Conservation (phyloP, 495 filamentous ascomycete species). For the Durotheca rogersii region DNA sequence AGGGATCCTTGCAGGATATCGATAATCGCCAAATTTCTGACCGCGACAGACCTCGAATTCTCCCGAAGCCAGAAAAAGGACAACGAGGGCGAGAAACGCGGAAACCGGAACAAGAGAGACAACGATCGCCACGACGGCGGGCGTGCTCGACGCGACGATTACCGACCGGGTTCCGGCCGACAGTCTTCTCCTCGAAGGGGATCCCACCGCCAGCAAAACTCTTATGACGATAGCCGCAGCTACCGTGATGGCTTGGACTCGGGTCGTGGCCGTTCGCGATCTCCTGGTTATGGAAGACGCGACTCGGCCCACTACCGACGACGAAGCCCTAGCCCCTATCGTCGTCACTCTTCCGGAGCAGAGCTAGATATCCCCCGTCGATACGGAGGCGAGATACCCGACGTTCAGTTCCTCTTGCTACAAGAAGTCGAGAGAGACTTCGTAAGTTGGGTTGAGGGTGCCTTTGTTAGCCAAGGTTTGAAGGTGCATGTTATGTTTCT, state of each 20-base stretch:
- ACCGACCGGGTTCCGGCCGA: conserved; percentile 59
- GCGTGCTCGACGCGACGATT: conserved; percentile 65
- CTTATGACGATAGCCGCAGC: conserved; percentile 44
- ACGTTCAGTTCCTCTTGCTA: conserved; percentile 83
- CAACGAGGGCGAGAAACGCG: conserved; percentile 47
- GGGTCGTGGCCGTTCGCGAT: conserved; percentile 66
- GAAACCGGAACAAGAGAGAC: conserved; percentile 44
- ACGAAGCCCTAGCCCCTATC: conserved; percentile 64
- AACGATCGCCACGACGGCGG: conserved; percentile 41
- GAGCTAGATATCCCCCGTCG: conserved; percentile 74
- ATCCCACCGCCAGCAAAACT: conserved; percentile 41
- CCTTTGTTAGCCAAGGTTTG: conserved; percentile 69
- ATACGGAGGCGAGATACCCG: conserved; percentile 75
- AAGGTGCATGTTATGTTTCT: conserved; percentile 75
- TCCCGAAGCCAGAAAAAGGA: conserved; percentile 85
- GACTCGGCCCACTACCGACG: conserved; percentile 54
- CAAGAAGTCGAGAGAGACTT: conserved; percentile 81
- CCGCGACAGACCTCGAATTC: conserved; percentile 77
- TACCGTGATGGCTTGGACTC: conserved; percentile 42
- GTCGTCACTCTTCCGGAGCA: conserved; percentile 52
- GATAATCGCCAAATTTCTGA: conserved; percentile 15
- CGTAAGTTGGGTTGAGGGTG: conserved; percentile 74
- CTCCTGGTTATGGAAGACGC: conserved; percentile 53
- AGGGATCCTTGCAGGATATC: background rate
- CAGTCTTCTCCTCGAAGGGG: conserved; percentile 51